phyloP scores from a whole-genome alignment of 306 rosid species.

The Castanopsis chinensis region DNA sequence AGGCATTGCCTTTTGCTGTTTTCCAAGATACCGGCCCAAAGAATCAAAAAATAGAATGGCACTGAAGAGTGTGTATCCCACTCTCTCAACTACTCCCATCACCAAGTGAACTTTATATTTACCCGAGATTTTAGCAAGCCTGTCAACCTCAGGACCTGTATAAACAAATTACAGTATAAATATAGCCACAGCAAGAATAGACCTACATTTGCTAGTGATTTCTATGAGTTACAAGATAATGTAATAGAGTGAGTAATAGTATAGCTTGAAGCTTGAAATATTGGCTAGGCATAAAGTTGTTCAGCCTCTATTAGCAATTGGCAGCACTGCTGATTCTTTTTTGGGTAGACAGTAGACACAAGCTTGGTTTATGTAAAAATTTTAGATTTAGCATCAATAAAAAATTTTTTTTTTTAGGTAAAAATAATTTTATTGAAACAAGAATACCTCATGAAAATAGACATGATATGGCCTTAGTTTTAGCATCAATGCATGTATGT shows the following conservation, averaged over 20 bases:
- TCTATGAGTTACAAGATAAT: not conserved
- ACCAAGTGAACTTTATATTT: conserved; percentile 3
- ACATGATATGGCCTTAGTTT: not conserved
- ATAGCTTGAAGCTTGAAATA: not conserved
- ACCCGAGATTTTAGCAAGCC: not conserved
- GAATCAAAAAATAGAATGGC: not conserved
- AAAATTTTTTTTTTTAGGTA: no score
- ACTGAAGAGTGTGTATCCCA: not conserved
- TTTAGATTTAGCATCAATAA: not conserved
- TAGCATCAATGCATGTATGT: not conserved
- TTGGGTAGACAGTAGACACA: not conserved
- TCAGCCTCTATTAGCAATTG: not conserved
- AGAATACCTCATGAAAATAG: no score
- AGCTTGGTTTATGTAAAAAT: not conserved
- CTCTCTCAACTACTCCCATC: conserved; percentile 25
- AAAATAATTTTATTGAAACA: no score
- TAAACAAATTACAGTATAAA: not conserved
- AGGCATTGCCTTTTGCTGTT: not conserved
- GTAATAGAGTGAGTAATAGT: not conserved
- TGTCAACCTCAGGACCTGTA: conserved; percentile 42
- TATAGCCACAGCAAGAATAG: not conserved
- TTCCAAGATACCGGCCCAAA: conserved; percentile 19
- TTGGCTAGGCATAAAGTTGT: not conserved
- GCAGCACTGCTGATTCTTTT: not conserved
- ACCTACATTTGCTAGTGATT: not conserved